A percentile compares a stretch with the other conserved stretches of the same genome.
These are phyloP conservation scores for Truncatella angustata DNA, from an alignment of 2,329 filamentous ascomycete species.

Conservation along the genomic window DNA sequence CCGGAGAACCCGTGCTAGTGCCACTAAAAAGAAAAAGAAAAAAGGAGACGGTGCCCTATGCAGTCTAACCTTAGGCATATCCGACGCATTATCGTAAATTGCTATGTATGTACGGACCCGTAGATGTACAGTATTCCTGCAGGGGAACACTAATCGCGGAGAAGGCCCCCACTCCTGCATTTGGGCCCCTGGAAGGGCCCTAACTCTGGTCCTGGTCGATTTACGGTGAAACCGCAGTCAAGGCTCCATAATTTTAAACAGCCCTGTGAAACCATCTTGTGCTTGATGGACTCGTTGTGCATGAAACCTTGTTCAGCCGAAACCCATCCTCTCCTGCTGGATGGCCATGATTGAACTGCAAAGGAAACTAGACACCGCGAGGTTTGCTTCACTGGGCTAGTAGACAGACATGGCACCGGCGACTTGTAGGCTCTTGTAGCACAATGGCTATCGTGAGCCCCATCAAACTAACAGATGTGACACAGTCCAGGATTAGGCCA, in stretches of 20 bases:
- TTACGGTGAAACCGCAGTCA: neutral
- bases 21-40: no score
- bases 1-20: no score
- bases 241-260: conserved; percentile 2
- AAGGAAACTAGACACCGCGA: neutral
- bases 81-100: neutral
- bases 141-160: neutral
- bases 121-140: no score
- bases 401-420: neutral
- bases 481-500: neutral
- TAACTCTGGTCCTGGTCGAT: neutral
- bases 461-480: neutral
- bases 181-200: neutral
- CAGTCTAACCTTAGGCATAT: no score
- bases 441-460: neutral
- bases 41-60: no score
- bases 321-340: neutral
- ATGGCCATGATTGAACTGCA: neutral
- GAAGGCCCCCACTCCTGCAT: neutral
- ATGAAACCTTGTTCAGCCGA: conserved; percentile 3
- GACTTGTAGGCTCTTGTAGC: neutral
- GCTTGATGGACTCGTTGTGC: neutral
- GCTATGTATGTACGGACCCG: no score
- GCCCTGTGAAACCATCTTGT: neutral
- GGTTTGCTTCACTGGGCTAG: neutral